Evolutionary conservation across 768 basidiomycete genomes (phyloP), one percentile per base, ranked within the genome.

Genomic region (Leucosporidium yakuticum): DNA sequence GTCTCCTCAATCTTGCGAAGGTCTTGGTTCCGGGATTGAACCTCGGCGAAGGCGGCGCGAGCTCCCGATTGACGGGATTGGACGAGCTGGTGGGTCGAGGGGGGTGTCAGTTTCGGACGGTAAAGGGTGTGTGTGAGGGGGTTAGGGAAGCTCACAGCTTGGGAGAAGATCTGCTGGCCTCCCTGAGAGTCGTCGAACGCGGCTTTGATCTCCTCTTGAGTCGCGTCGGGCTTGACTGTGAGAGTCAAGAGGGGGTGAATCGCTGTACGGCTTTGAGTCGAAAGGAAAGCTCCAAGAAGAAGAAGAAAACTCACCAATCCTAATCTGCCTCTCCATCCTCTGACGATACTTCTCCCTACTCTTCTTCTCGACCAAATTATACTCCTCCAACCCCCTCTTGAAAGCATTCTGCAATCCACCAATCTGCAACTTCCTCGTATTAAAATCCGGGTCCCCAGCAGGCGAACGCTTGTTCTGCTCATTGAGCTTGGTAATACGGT

Each of bases 11-110:
- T 91, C 77, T 84, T 85, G 72, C 84, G 83, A 73, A 97, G 84
- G 68, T 96, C 91, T 74, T 87, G 83, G 76, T 94, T 91, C 47
- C 93, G 84, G 66, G 88, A 86, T 77, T 94, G 93, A 0, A 93
- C 91, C 79, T 96, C 93, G 60, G 85, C 83, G 78, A 88, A 91
- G 0, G 89, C 92, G 54, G 84, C 83, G 57, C 90, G 82, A 21
- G 90, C 88, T 39, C 87, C 89, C 77, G 90, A 91, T n/a, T 86
- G 85, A 60, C 84, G 86, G n/a, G 89, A 89, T 34, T 82, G 82
- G 51, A 87, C 83, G 54, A 93, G 81, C 90, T 75, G 60, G 17
- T 14, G 48, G n/a, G n/a, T n/a, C 0, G 44, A 17, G 14, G 12
- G 19, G 17, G 6, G 19, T 0, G 48, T 57, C 47, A 61, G 48